Base-by-base conservation (phyloP, 1,139 yeast species). In the Magnusiomyces sp. region DNA sequence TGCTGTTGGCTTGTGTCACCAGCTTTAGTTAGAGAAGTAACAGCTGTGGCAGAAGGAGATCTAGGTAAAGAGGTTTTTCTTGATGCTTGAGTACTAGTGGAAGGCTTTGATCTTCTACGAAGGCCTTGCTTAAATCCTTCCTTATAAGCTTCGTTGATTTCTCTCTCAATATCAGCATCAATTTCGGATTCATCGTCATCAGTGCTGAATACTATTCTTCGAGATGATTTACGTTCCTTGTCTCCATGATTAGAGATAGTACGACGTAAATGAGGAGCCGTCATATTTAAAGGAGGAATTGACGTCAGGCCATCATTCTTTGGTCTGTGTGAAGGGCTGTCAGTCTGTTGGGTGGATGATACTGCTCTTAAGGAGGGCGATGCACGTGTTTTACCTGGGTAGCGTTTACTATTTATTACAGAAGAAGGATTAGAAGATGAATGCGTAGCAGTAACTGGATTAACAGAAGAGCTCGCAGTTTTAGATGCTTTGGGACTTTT, bases 131-230 rank as follows among this genome's bases (percentile, higher is more conserved):
- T 11, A 14, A 13, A 40, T n/a, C 43, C 43, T 14, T 32, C n/a
- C 16, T 40, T 23, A 19, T 40, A 40, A 9, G 43, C 43, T 14
- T 40, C 43, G 10, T 32, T 27, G 5, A 40, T 19, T 39, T 43
- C 36, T 13, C 40, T 38, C 19, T 43, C 46, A 34, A 19, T n/a
- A 31, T 43, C 46, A 13, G 46, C 46, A n/a, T 43, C 46, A 17
- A 43, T 31, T 20, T 43, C 46, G 9, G 46, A 38, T 20, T 43
- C 40, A 16, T 43, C 46, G 27, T 43, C 46, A n/a, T 43, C 46
- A 10, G 46, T 34, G 3, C 40, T 33, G 19, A 27, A 40, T 5
- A 43, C 9, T 16, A 43, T 34, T 4, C 20, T 31, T 17, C 38
- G 31, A 34, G 40, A 39, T 5, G 32, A 33, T n/a, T 16, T 9